A percentile compares a stretch with the other conserved stretches of the same genome.
These are phyloP conservation scores for Aegilops tauschii DNA, from an alignment of 176 grass and related monocot species.

Conservation along the genomic window DNA sequence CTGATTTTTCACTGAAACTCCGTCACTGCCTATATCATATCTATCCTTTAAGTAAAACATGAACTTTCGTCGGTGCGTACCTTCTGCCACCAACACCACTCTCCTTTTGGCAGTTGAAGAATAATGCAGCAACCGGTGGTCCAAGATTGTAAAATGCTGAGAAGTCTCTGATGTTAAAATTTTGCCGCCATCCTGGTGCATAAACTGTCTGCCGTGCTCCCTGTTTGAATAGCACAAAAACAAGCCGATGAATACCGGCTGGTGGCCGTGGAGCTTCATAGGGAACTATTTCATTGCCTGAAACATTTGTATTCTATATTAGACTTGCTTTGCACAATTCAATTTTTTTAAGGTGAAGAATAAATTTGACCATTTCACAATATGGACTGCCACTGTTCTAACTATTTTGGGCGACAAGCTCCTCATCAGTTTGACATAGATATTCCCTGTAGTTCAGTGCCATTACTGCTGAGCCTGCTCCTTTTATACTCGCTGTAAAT, in stretches of 20 bases:
- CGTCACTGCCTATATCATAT: not conserved
- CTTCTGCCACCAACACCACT: constrained; percentile 93
- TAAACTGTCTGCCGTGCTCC: constrained; percentile 57
- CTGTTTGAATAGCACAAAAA: constrained; percentile 92
- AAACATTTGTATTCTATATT: constrained; percentile 57
- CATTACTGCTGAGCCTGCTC: not conserved
- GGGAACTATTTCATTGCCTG: constrained; percentile 86
- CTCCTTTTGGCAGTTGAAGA: constrained; percentile 94
- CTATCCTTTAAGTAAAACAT: constrained; percentile 3
- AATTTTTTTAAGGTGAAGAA: not conserved
- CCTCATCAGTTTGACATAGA: not conserved
- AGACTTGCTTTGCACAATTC: constrained; percentile 21
- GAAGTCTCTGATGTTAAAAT: constrained; percentile 90
- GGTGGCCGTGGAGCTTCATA: constrained; percentile 75
- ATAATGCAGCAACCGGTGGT: constrained; percentile 65
- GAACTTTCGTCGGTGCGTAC: constrained; percentile 38
- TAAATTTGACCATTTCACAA: constrained; percentile 2
- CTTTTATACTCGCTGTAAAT: not conserved
- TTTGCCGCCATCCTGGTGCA: constrained; percentile 81
- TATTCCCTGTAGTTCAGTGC: constrained; percentile 4
- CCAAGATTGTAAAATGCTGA: constrained; percentile 77
- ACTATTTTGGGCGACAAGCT: constrained; percentile 22
- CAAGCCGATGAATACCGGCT: constrained; percentile 86
- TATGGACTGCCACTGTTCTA: not conserved
- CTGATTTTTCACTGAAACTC: not conserved